phyloP scores from a whole-genome alignment of 225 moss, liverwort and hornwort species.

The Asterella californica region DNA sequence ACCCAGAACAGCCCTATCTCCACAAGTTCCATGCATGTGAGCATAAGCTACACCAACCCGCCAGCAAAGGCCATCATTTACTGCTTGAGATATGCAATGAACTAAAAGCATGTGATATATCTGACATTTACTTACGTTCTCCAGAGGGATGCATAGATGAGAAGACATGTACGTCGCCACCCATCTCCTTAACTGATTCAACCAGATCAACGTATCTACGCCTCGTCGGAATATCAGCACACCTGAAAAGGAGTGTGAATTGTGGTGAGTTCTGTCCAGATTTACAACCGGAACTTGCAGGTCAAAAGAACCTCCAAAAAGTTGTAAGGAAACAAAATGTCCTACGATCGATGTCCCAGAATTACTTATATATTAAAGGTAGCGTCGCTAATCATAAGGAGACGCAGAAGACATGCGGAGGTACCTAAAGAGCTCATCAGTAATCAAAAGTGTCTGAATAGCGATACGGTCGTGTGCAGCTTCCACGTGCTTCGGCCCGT shows the following conservation, averaged over 20 bases:
- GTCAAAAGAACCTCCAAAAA: not conserved
- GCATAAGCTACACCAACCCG: too few relatives aligned
- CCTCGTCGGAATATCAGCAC: slow-evolving; percentile 63
- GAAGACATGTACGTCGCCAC: slow-evolving; percentile 81
- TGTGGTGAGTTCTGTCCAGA: not conserved
- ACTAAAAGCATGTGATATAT: not conserved
- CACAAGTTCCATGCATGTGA: not conserved
- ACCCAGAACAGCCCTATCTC: too few relatives aligned
- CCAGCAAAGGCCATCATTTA: not conserved
- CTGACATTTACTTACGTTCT: slow-evolving; percentile 53
- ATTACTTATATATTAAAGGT: not conserved
- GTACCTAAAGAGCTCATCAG: slow-evolving; percentile 81
- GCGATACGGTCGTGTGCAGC: slow-evolving; percentile 87
- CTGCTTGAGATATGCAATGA: not conserved
- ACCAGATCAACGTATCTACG: slow-evolving; percentile 83
- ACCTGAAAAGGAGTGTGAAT: slow-evolving; percentile 32
- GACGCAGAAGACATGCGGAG: not conserved
- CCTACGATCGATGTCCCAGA: not conserved
- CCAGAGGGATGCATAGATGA: slow-evolving; percentile 96
- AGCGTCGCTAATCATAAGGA: not conserved
- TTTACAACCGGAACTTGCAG: not conserved
- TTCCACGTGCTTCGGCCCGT: slow-evolving; percentile 96
- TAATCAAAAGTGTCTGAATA: slow-evolving; percentile 87
- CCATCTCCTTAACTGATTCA: slow-evolving; percentile 79
- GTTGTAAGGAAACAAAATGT: too few relatives aligned